Conservation (phyloP, 2,329 filamentous ascomycete genomes). For the Nothophoma quercina region DNA sequence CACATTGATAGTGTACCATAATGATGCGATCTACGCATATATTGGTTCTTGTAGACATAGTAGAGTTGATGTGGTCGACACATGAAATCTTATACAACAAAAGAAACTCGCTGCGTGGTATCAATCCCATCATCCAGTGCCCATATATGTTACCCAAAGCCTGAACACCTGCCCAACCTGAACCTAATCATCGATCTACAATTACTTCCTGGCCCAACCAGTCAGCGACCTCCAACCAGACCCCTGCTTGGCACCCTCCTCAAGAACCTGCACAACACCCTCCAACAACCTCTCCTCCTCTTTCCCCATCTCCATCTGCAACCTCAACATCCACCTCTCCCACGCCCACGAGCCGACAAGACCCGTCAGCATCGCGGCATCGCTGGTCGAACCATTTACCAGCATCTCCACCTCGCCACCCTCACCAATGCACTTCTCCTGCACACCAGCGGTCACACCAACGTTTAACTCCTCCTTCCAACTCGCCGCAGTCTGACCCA, state of each 20-base stretch:
- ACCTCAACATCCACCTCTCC: slow-evolving; percentile 94
- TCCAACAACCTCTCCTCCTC: slow-evolving; percentile 61
- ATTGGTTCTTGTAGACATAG: too few relatives aligned
- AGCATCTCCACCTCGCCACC: slow-evolving; percentile 42
- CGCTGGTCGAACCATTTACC: slow-evolving; percentile 61
- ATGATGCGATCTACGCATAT: slow-evolving; percentile 24
- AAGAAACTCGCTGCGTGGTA: slow-evolving; percentile 40
- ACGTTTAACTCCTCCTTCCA: slow-evolving; percentile 49
- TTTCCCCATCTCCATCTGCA: slow-evolving; percentile 85
- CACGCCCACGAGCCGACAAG: slow-evolving; percentile 88
- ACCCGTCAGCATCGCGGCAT: slow-evolving; percentile 78
- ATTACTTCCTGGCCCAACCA: slow-evolving; percentile 56
- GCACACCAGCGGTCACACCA: slow-evolving; percentile 35
- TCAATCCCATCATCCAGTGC: slow-evolving; percentile 30
- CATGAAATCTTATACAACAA: slow-evolving; percentile 28
- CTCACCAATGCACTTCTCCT: slow-evolving; percentile 49
- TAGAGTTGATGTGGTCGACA: slow-evolving; percentile 31
- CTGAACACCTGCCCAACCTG: slow-evolving; percentile 32
- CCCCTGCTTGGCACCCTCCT: slow-evolving; percentile 65
- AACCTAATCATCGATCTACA: slow-evolving; percentile 13
- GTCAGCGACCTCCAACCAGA: slow-evolving; percentile 67
- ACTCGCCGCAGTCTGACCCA: slow-evolving; percentile 63
- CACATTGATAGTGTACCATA: background rate
- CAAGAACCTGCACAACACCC: slow-evolving; percentile 64
- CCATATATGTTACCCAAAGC: slow-evolving; percentile 4